Percentiles rank a stretch among this genome's conserved stretches.
Evolutionary conservation across 1,284 basidiomycete genomes (phyloP).

Genomic region (Puccinia triticina): DNA sequence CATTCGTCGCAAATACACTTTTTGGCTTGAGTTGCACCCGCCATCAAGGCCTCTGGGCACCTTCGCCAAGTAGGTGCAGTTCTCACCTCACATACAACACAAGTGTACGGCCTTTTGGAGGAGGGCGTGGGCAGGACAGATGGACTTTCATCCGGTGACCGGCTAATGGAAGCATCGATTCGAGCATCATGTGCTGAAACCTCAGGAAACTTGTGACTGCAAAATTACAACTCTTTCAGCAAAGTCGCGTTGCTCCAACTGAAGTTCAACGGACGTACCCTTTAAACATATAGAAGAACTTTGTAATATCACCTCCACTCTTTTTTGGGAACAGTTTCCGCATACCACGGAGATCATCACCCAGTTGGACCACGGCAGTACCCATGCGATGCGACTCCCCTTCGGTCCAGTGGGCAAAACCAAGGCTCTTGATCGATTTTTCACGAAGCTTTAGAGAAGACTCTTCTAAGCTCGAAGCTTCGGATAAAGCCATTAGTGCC

Average conservation of each 20-base stretch:
- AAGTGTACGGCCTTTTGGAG: conserved; percentile 46
- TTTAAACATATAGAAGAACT: conserved; percentile 51
- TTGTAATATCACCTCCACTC: conserved; percentile 22
- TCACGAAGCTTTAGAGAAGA: conserved; percentile 18
- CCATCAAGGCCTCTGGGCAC: conserved; percentile 48
- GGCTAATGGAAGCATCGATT: conserved; percentile 34
- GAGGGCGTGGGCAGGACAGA: conserved; percentile 36
- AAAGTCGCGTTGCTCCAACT: background rate
- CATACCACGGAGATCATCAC: conserved; percentile 48
- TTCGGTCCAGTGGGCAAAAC: conserved; percentile 48
- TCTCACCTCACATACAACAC: conserved; percentile 48
- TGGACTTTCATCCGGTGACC: conserved; percentile 40
- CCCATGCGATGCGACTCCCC: conserved; percentile 46
- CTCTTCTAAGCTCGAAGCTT: conserved; percentile 17
- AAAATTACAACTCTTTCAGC: background rate
- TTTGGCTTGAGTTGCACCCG: conserved; percentile 38
- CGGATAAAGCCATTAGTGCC: conserved; percentile 22
- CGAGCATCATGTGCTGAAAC: conserved; percentile 30
- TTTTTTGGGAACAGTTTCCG: conserved; percentile 47
- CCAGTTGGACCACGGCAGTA: conserved; percentile 29
- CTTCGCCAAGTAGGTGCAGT: conserved; percentile 35
- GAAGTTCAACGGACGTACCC: conserved; percentile 35
- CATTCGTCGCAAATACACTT: conserved; percentile 51
- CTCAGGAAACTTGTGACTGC: conserved; percentile 44
- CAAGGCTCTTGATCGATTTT: conserved; percentile 21